phyloP scores from a whole-genome alignment of 441 rosid genomes.

The Pelargonium myrrhifolium region DNA sequence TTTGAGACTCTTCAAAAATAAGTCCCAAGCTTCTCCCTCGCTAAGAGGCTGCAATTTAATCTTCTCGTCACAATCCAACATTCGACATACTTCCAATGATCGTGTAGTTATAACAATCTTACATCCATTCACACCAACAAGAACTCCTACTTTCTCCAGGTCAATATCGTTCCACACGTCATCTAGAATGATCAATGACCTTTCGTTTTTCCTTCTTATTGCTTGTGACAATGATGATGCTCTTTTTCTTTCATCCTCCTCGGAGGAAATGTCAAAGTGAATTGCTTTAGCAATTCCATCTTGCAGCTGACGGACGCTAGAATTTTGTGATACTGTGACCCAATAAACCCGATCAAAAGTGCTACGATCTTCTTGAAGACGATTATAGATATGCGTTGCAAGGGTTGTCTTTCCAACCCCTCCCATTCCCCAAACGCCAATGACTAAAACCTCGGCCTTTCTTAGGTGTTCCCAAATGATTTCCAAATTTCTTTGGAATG shows the following conservation, averaged over 20 bases:
- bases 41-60: conserved; percentile 15
- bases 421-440: too few relatives aligned
- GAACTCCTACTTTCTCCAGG: conserved; percentile 19
- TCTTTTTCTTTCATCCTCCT: not conserved
- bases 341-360: not conserved
- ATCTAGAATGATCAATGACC: conserved; percentile 20
- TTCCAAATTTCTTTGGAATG: too few relatives aligned
- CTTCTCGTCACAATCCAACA: conserved; percentile 10
- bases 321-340: conserved; percentile 4
- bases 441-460: too few relatives aligned
- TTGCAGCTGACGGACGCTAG: not conserved
- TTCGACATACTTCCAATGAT: not conserved
- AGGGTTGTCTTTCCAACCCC: too few relatives aligned
- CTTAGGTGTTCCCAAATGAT: too few relatives aligned
- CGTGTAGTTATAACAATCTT: conserved; percentile 23
- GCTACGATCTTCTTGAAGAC: not conserved
- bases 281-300: not conserved
- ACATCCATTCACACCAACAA: not conserved
- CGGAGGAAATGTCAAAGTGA: not conserved
- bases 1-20: conserved; percentile 5
- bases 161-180: not conserved
- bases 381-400: too few relatives aligned
- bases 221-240: not conserved
- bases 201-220: not conserved
- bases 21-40: not conserved